These are phyloP conservation scores for Colletotrichum eleusines DNA, from an alignment of 2,329 filamentous ascomycete genomes.

Conservation along the genomic window DNA sequence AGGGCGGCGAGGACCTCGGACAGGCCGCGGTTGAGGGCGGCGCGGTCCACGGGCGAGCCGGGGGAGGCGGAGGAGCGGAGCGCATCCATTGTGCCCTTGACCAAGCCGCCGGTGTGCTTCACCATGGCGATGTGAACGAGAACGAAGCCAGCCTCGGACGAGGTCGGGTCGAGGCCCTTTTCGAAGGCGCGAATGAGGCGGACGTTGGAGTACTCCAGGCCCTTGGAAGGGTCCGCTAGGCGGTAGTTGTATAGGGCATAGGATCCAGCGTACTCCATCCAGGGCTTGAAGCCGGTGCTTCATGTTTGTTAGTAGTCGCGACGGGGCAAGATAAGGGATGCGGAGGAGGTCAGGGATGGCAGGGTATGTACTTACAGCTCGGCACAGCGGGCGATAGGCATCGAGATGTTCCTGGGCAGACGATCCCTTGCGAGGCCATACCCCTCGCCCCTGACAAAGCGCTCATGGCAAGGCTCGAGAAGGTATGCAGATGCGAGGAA, in stretches of 20 bases:
- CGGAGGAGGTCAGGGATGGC: background rate
- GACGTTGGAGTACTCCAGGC: conserved; percentile 75
- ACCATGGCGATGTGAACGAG: conserved; percentile 97
- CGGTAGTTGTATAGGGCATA: conserved; percentile 79
- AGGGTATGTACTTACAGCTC: conserved; percentile 76
- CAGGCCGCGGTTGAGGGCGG: conserved; percentile 73
- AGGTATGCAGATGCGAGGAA: conserved; percentile 92
- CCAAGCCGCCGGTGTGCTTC: conserved; percentile 81
- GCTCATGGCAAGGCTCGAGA: conserved; percentile 89
- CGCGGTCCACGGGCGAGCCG: conserved; percentile 41
- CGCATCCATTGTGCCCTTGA: conserved; percentile 77
- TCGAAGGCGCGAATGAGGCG: conserved; percentile 93
- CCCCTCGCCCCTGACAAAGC: conserved; percentile 74
- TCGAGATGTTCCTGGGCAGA: conserved; percentile 80
- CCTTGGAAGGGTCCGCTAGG: conserved; percentile 66
- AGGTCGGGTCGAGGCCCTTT: conserved; percentile 84
- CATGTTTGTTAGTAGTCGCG: background rate
- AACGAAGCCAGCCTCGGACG: conserved; percentile 96
- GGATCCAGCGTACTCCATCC: conserved; percentile 86
- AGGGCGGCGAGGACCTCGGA: conserved; percentile 71
- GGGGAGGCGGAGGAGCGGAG: conserved; percentile 56
- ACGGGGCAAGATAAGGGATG: background rate
- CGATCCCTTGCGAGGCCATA: conserved; percentile 84
- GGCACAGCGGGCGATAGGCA: conserved; percentile 85
- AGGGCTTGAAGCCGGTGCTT: conserved; percentile 83